phyloP scores from a whole-genome alignment of 2,329 filamentous ascomycete species.

The Monascus ruber region DNA sequence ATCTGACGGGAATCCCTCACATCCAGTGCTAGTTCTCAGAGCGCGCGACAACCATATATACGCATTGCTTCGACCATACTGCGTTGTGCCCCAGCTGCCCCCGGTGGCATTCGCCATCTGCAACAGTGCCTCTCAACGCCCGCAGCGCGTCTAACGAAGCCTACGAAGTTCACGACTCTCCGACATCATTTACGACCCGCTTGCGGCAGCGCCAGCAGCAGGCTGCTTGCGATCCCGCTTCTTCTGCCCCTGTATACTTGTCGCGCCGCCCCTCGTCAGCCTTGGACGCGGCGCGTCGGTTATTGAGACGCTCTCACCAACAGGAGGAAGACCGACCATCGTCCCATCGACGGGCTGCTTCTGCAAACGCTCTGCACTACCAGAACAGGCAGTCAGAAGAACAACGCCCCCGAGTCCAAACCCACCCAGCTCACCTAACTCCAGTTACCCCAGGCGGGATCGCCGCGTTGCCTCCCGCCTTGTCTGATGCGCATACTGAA shows the following conservation, averaged over 20 bases:
- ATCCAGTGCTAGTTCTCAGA: no score
- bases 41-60: no score
- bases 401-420: constrained; percentile 15
- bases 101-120: constrained; percentile 11
- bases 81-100: constrained; percentile 24
- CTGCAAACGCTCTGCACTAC: constrained; percentile 30
- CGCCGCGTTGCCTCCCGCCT: constrained; percentile 16
- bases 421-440: constrained; percentile 7
- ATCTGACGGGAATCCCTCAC: no score
- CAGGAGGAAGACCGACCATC: constrained; percentile 36
- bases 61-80: no score
- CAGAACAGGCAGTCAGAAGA: constrained; percentile 20
- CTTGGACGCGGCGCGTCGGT: constrained; percentile 39
- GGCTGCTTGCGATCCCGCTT: constrained; percentile 27
- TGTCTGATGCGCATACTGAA: constrained; percentile 24
- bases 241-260: constrained; percentile 30
- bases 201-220: constrained; percentile 38
- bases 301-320: constrained; percentile 40
- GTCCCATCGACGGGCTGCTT: constrained; percentile 30
- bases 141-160: constrained; percentile 39
- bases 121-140: constrained; percentile 34
- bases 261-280: constrained; percentile 41
- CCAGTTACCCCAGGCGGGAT: constrained; percentile 9
- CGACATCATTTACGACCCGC: constrained; percentile 30
- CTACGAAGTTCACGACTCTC: constrained; percentile 43